Evolutionary conservation across 2,329 filamentous ascomycete species (phyloP), one percentile per base, ranked within the genome.

Genomic region (Cladobotryum mycophilum): DNA sequence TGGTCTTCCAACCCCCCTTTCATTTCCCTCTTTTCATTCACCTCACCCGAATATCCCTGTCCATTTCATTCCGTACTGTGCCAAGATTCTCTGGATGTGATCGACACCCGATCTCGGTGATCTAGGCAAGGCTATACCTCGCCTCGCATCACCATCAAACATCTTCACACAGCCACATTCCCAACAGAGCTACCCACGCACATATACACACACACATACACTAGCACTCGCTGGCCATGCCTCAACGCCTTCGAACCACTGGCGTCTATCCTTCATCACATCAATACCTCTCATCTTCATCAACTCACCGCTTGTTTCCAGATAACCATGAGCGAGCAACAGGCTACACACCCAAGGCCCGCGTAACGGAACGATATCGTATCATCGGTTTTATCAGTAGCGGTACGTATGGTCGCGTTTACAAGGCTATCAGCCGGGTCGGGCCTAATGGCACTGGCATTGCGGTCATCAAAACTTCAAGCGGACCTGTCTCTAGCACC

Each of bases 351-450:
- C 82, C 81, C 66, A 96, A 96, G 70, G 88, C 93, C 56, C 85
- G 89, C 55, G 89, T 97, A 52, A 86, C 86, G 53, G 92, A 97
- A 69, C 86, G 88, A 59, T 99, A 97, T 72, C 90, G 93, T 61
- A 93, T 99, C 61, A 86, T 99, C 51, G 93, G 93, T 41, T 99
- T 99, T 76, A 99, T 99, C 61, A 96, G 89, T 66, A 96, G 89
- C 60, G 93, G 93, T 43, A 99, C 93, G 14, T 99, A 99, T 80
- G 93, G 93, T 35, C 86, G 93, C 33, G 93, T 99, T 7, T 99
- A 97, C 80, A 99, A 99, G 67, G 93, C 93, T 15, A 76, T 89
- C 41, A 84, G 88, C 60, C 84, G 85, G 57, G 46, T 52, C 11
- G 35, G 12, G 22, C 9, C 20, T 20, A 34, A 37, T 15, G 43